A percentile compares a stretch with the other conserved stretches of the same genome.
Conservation (phyloP, 2,329 filamentous ascomycete species). For the Nigrospora osmanthi region DNA sequence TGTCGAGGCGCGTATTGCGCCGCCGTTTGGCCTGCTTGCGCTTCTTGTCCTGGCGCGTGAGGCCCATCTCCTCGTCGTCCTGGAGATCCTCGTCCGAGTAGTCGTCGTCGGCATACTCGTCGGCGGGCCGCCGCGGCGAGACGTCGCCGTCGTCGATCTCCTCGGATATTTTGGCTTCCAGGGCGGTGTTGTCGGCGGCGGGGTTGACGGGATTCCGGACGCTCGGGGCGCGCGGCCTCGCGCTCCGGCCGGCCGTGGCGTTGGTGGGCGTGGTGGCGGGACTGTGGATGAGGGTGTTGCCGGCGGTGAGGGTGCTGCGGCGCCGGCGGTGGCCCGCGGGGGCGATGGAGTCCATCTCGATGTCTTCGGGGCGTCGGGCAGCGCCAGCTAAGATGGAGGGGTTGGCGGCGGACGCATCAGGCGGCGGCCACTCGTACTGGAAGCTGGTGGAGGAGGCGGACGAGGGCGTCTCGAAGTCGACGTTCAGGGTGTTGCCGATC, state of each 20-base stretch:
- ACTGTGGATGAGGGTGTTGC: conserved; percentile 1
- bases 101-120: conserved; percentile 38
- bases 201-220: conserved; percentile 15
- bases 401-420: conserved; percentile 15
- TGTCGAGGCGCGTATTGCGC: conserved; percentile 61
- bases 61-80: conserved; percentile 83
- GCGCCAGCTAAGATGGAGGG: conserved; percentile 9
- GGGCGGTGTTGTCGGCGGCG: conserved; percentile 15
- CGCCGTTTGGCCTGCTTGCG: conserved; percentile 59
- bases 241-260: conserved; percentile 8
- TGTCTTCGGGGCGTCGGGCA: conserved; percentile 27
- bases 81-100: conserved; percentile 66
- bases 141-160: conserved; percentile 15
- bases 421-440: conserved; percentile 17
- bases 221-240: conserved; percentile 16
- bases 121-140: not conserved
- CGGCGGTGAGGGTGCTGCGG: conserved; percentile 44
- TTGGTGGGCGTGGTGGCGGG: conserved; percentile 11
- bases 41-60: conserved; percentile 66
- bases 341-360: conserved; percentile 48
- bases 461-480: conserved; percentile 19
- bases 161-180: conserved; percentile 37
- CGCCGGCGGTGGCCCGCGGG: conserved; percentile 44
- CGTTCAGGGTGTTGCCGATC: conserved; percentile 12
- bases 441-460: conserved; percentile 25